These are phyloP conservation scores for Chernovozyma aurita DNA, from an alignment of 1,139 yeast genomes.

Conservation along the genomic window DNA sequence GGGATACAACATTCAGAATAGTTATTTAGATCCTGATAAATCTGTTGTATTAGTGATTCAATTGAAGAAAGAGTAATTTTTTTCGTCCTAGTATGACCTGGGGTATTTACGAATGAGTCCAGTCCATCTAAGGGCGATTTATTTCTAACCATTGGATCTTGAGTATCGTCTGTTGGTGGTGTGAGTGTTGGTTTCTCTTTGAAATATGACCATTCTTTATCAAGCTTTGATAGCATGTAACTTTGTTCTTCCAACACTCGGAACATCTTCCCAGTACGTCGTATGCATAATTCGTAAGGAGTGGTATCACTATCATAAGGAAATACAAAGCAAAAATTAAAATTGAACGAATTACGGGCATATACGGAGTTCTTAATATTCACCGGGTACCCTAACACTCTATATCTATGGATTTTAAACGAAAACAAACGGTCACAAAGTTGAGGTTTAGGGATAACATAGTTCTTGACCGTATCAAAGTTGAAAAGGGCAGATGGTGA, in stretches of 20 bases:
- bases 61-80: constrained; percentile 55
- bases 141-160: background rate
- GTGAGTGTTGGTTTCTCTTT: background rate
- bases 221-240: constrained; percentile 60
- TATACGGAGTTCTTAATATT: constrained; percentile 70
- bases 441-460: constrained; percentile 89
- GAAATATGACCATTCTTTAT: constrained; percentile 13
- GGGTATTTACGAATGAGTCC: constrained; percentile 16
- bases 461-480: constrained; percentile 84
- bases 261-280: constrained; percentile 84
- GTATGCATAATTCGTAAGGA: constrained; percentile 82
- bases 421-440: constrained; percentile 79
- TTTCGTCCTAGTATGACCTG: constrained; percentile 39
- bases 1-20: constrained; percentile 96
- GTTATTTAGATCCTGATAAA: constrained; percentile 87
- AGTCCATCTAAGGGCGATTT: background rate
- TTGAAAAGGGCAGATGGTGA: constrained; percentile 49
- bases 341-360: constrained; percentile 86
- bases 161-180: background rate
- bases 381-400: constrained; percentile 89
- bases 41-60: constrained; percentile 78
- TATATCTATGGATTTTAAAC: constrained; percentile 62
- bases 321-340: constrained; percentile 90
- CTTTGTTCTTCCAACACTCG: constrained; percentile 88
- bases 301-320: constrained; percentile 76